Base-by-base conservation (phyloP, 1,139 yeast species). In the Suhomyces ambrosiae region DNA sequence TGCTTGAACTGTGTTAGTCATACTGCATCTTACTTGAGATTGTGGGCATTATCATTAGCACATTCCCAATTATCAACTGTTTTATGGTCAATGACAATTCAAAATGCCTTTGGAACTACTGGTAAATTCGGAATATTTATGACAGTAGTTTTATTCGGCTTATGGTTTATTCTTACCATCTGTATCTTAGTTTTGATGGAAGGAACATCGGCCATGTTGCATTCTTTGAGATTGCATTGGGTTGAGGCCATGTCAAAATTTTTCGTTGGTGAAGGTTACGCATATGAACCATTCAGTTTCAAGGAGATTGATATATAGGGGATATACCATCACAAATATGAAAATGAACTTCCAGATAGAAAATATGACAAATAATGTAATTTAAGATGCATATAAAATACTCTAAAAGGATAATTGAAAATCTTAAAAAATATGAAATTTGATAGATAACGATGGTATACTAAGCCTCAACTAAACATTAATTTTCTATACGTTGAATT, bases 241-340 rank as follows among this genome's bases (percentile, higher is more conserved):
- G 98, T 94, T 40, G 99, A 94, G 65, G 90, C 97, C 22, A 94
- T 94, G 97, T 89, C 97, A 34, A 94, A 94, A 67, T 94, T 87
- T 61, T 94, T 92, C 55, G 88, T 86, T 54, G 98, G 98, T 51
- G 97, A 92, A 58, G 98, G 98, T 36, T 76, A 82, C 45, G 80
- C 88, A 1, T 92, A 87, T 60, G 82, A 79, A 45, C 98, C 98
- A 22, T 90, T 88, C 58, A 38, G 24, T 15, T 48, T 44, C 24
- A 33, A 39, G 12, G 35, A 33, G 9, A 41, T 47, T 7, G 40
- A 33, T 23, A 26, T 33, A 33, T 37, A 30, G 34, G 21, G 27
- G 12, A 13, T 5, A 5, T 23, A 7, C 16, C 6, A 11, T 7
- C 12, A 7, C 12, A 5, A 12, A 21, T 7, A 5, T 5, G 24